These are phyloP conservation scores for Tothia fuscella DNA, from an alignment of 2,329 filamentous ascomycete species.

Conservation along the genomic window DNA sequence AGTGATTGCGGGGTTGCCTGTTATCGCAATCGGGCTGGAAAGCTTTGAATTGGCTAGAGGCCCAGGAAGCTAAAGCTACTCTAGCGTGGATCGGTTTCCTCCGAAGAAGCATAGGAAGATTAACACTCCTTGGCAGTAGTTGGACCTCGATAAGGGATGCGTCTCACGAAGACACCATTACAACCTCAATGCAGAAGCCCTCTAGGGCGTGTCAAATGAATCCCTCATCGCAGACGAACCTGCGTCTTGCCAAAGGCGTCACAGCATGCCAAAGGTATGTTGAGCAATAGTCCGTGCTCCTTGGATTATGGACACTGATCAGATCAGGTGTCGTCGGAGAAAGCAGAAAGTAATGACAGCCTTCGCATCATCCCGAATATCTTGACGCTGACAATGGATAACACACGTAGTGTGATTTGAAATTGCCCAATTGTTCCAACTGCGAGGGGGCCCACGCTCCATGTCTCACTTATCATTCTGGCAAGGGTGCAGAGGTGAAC, in stretches of 20 bases:
- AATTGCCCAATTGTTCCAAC: neutral
- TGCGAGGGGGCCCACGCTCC: neutral
- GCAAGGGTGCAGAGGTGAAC: slow-evolving; percentile 16
- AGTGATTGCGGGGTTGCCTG: no score
- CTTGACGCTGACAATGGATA: neutral
- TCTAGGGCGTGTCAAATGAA: no score
- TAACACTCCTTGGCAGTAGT: no score
- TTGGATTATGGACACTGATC: neutral
- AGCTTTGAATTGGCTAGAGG: no score
- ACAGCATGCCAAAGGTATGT: slow-evolving; percentile 4
- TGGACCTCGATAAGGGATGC: no score
- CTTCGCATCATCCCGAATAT: slow-evolving; percentile 5
- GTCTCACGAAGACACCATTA: no score
- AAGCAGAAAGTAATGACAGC: slow-evolving; percentile 9
- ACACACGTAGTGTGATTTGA: neutral
- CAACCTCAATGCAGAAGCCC: no score
- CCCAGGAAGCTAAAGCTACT: no score
- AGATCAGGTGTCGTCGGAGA: slow-evolving; percentile 9
- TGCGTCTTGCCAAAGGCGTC: neutral
- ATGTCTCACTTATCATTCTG: slow-evolving; percentile 16
- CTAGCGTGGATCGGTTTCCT: no score
- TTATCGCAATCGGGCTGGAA: no score
- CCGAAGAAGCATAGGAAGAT: no score
- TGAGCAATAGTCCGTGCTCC: neutral
- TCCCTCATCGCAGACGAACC: neutral